phyloP scores from a whole-genome alignment of 2,329 filamentous ascomycete species.

The Monilinia vaccinii-corymbosi region DNA sequence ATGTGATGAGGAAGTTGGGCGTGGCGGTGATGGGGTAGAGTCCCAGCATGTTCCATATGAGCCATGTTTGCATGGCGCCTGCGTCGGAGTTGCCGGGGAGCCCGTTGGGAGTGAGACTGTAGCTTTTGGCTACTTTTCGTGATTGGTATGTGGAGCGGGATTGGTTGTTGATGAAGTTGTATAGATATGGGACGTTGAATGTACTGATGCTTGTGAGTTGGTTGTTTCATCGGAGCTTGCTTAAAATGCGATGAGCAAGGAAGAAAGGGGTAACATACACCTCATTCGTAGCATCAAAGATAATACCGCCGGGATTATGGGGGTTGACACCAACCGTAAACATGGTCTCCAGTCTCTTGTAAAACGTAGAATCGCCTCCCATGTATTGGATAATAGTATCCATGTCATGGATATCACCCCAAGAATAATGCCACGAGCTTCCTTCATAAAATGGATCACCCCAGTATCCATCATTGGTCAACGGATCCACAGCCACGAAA shows the following conservation, averaged over 20 bases:
- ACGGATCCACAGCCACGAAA: conserved; percentile 39
- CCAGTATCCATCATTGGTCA: conserved; percentile 46
- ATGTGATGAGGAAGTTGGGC: conserved; percentile 55
- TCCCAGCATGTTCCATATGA: conserved; percentile 49
- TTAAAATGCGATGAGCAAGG: neutral
- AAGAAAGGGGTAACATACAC: conserved; percentile 8
- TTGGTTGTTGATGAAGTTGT: conserved; percentile 39
- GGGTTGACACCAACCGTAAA: conserved; percentile 35
- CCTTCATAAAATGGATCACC: conserved; percentile 42
- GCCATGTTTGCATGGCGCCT: conserved; percentile 63
- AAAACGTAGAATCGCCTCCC: conserved; percentile 41
- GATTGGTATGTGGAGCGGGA: conserved; percentile 13
- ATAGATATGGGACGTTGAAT: conserved; percentile 57
- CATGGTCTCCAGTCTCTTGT: conserved; percentile 41
- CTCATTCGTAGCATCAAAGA: conserved; percentile 45
- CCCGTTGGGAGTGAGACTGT: conserved; percentile 19
- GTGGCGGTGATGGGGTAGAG: conserved; percentile 60
- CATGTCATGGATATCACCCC: conserved; percentile 47
- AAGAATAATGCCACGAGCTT: conserved; percentile 44
- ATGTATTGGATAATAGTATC: conserved; percentile 36
- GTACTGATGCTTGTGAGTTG: conserved; percentile 1
- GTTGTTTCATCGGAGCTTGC: neutral
- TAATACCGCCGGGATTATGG: conserved; percentile 30
- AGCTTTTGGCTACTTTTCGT: conserved; percentile 5
- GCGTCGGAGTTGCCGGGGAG: conserved; percentile 47